phyloP scores from a whole-genome alignment of 169 alveolate species.

The Eimeria praecox region DNA sequence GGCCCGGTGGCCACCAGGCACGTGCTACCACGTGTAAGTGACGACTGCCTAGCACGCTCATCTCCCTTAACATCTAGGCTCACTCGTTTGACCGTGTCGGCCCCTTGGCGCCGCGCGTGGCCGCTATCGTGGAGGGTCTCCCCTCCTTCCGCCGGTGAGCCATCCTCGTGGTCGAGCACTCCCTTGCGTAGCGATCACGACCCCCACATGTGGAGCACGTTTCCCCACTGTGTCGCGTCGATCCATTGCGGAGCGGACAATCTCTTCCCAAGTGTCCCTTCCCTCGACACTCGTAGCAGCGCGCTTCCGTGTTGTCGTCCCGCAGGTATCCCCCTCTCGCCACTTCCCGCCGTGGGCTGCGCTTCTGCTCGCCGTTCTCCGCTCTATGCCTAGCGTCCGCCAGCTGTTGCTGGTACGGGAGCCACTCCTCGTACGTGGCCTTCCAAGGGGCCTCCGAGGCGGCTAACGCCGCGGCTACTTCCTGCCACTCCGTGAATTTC shows the following conservation, averaged over 20 bases:
- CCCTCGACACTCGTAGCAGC: background rate
- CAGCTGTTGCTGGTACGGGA: background rate
- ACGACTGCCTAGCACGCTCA: background rate
- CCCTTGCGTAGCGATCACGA: background rate
- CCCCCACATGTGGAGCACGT: background rate
- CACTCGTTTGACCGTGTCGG: background rate
- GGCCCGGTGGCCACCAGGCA: slow-evolving; percentile 6
- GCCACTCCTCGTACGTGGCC: background rate
- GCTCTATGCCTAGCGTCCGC: background rate
- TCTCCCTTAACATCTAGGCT: background rate
- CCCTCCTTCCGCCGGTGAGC: background rate
- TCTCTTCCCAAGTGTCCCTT: background rate
- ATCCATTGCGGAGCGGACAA: background rate
- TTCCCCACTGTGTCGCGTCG: background rate
- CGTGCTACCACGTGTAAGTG: background rate
- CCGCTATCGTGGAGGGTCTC: background rate
- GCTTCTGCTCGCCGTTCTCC: background rate
- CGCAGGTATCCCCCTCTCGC: background rate
- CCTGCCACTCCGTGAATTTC: background rate
- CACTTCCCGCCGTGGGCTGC: background rate
- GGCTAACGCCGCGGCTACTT: background rate
- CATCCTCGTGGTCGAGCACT: background rate
- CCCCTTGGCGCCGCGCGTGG: background rate
- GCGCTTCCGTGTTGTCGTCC: background rate
- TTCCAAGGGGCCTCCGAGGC: too few relatives aligned